Evolutionary conservation across 2,329 filamentous ascomycete genomes (phyloP).

Genomic region (Thermomyces lanuginosus): DNA sequence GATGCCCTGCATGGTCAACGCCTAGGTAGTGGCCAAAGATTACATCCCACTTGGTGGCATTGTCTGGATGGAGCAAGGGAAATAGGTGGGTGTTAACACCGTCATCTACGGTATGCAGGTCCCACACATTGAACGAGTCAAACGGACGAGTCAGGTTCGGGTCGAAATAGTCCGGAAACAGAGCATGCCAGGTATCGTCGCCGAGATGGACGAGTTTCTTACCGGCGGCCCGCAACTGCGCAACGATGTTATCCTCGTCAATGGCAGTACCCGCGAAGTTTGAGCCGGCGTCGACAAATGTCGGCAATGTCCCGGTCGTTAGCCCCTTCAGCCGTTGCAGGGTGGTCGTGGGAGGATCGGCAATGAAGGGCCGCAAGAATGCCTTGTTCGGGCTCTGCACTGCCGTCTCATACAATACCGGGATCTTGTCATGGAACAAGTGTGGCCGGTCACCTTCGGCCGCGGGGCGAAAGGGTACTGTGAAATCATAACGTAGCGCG

Average conservation of each 20-base stretch:
- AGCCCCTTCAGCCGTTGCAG: constrained; percentile 83
- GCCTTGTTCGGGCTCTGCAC: constrained; percentile 60
- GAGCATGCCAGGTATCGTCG: constrained; percentile 91
- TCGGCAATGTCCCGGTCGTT: constrained; percentile 87
- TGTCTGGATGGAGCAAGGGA: constrained; percentile 54
- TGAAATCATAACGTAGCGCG: constrained; percentile 92
- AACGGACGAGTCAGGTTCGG: constrained; percentile 71
- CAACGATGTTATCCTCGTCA: constrained; percentile 70
- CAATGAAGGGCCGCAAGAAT: constrained; percentile 86
- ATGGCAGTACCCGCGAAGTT: constrained; percentile 93
- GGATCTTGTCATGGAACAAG: constrained; percentile 74
- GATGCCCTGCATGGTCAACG: constrained; percentile 91
- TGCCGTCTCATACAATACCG: constrained; percentile 72
- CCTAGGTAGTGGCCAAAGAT: constrained; percentile 86
- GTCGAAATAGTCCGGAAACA: constrained; percentile 92
- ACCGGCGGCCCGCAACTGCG: constrained; percentile 45
- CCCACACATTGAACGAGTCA: constrained; percentile 97
- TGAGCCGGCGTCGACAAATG: constrained; percentile 82
- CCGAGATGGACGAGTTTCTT: constrained; percentile 82
- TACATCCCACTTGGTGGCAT: constrained; percentile 69
- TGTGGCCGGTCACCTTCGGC: constrained; percentile 32
- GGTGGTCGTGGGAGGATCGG: constrained; percentile 87
- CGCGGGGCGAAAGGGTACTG: constrained; percentile 52
- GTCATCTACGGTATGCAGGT: constrained; percentile 90
- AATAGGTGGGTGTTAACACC: constrained; percentile 76